phyloP scores from a whole-genome alignment of 2,329 filamentous ascomycete species.

The Aciculosporium take region DNA sequence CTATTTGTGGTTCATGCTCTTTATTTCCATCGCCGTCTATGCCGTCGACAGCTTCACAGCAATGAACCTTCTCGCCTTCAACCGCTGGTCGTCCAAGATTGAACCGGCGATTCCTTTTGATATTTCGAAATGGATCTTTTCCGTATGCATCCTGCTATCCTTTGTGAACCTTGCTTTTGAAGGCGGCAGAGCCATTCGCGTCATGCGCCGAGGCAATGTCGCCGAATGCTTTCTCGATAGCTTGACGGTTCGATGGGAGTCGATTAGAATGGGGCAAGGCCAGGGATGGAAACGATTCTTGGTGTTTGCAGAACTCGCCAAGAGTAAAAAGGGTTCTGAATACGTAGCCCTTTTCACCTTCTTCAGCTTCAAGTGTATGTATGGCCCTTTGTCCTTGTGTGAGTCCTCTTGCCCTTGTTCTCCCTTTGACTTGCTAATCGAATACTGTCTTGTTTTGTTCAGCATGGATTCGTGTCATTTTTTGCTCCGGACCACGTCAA shows the following conservation, averaged over 20 bases:
- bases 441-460: neutral
- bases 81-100: constrained; percentile 77
- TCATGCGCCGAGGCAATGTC: constrained; percentile 73
- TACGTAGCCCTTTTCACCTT: constrained; percentile 87
- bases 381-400: neutral
- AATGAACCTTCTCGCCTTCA: constrained; percentile 76
- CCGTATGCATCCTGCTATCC: constrained; percentile 79
- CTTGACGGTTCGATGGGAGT: constrained; percentile 72
- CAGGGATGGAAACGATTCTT: constrained; percentile 79
- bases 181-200: constrained; percentile 62
- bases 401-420: neutral
- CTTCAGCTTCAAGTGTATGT: constrained; percentile 55
- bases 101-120: constrained; percentile 62
- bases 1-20: constrained; percentile 68
- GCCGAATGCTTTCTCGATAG: constrained; percentile 86
- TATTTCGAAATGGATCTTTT: constrained; percentile 90
- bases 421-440: neutral
- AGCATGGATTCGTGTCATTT: constrained; percentile 78
- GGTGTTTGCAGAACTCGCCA: constrained; percentile 84
- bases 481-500: constrained; percentile 86
- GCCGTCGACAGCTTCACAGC: constrained; percentile 86
- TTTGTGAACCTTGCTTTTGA: constrained; percentile 71
- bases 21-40: constrained; percentile 74
- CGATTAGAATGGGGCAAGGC: constrained; percentile 57
- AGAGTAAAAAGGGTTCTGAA: constrained; percentile 79